phyloP scores from a whole-genome alignment of 2,329 filamentous ascomycete genomes.

The Colletotrichum sp. region DNA sequence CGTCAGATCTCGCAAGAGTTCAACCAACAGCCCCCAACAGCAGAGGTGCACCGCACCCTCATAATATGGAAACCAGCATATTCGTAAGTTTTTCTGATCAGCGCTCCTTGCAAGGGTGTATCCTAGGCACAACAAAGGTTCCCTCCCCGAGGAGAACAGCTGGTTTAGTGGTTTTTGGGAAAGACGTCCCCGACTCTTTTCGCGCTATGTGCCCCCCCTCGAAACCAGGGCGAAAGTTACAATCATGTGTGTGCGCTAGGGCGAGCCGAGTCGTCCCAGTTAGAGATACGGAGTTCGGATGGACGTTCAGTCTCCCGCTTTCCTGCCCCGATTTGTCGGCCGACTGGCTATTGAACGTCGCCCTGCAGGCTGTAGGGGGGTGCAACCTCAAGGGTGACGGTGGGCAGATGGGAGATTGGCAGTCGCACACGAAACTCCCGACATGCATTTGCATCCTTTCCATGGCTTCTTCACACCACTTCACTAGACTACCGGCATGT shows the following conservation, averaged over 20 bases:
- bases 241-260: neutral
- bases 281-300: neutral
- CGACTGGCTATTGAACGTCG: neutral
- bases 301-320: neutral
- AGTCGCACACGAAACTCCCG: neutral
- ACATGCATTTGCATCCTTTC: neutral
- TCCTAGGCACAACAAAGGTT: neutral
- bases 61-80: neutral
- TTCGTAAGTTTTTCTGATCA: neutral
- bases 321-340: neutral
- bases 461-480: neutral
- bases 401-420: neutral
- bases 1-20: neutral
- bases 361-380: neutral
- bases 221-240: neutral
- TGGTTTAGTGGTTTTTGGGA: neutral
- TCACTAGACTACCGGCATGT: neutral
- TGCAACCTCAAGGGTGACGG: neutral
- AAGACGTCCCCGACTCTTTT: neutral
- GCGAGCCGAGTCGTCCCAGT: neutral
- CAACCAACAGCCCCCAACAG: neutral
- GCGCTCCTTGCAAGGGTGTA: neutral
- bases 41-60: neutral
- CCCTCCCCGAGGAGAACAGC: neutral
- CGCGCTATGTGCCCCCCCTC: constrained; percentile 2